Evolutionary conservation across 208 protist genomes (phyloP).

Genomic region (Herpetomonas tarakana): DNA sequence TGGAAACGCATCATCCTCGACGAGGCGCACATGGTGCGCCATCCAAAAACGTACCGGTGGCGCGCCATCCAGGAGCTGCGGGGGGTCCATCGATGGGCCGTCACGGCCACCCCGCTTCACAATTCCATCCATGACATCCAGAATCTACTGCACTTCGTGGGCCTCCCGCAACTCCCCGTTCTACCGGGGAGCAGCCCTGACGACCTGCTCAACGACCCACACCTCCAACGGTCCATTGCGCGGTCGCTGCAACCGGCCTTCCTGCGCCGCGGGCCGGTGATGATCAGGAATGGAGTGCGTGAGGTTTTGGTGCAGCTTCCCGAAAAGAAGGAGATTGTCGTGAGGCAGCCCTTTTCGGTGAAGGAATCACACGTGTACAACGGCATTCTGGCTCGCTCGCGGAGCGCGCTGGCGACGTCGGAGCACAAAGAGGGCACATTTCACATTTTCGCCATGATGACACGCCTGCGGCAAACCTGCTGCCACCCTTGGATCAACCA

Average conservation of each 20-base stretch:
- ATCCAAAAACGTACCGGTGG: constrained; percentile 81
- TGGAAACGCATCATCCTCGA: constrained; percentile 95
- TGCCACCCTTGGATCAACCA: constrained; percentile 90
- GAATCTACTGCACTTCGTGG: constrained; percentile 84
- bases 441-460: constrained; percentile 94
- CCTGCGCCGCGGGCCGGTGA: constrained; percentile 80
- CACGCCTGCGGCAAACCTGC: constrained; percentile 90
- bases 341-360: constrained; percentile 60
- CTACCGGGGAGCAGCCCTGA: constrained; percentile 62
- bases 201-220: constrained; percentile 70
- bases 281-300: constrained; percentile 77
- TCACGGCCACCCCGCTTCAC: constrained; percentile 94
- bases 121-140: constrained; percentile 93
- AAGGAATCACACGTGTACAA: constrained; percentile 87
- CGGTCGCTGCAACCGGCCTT: constrained; percentile 86
- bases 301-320: constrained; percentile 84
- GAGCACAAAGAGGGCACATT: constrained; percentile 63
- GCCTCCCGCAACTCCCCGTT: constrained; percentile 72
- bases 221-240: constrained; percentile 80
- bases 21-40: constrained; percentile 93
- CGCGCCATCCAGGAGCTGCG: constrained; percentile 77
- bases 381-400: constrained; percentile 70
- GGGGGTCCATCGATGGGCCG: constrained; percentile 85
- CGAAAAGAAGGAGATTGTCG: constrained; percentile 65
- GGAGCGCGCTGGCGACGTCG: constrained; percentile 64